phyloP scores from a whole-genome alignment of 768 basidiomycete genomes.

The Obba rivulosa region DNA sequence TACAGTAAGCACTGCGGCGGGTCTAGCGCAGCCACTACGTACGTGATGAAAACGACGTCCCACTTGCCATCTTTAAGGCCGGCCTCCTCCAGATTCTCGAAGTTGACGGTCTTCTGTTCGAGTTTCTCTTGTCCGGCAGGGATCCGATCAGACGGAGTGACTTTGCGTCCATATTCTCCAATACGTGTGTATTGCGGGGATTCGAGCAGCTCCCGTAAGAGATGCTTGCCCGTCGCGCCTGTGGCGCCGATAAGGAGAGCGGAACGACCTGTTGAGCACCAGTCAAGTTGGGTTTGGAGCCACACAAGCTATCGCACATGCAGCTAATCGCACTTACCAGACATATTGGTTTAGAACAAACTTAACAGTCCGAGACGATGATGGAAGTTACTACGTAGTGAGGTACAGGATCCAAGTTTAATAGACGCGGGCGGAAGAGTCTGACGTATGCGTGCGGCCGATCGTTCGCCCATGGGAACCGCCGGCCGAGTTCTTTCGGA shows the following conservation, averaged over 20 bases:
- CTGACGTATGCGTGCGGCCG: no score
- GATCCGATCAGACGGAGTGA: constrained; percentile 41
- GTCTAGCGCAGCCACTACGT: constrained; percentile 16
- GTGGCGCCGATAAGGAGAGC: constrained; percentile 77
- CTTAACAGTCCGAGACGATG: no score
- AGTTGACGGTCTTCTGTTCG: constrained; percentile 62
- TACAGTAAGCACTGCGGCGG: neutral
- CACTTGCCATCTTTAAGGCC: constrained; percentile 52
- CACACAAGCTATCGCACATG: neutral
- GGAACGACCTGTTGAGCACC: constrained; percentile 19
- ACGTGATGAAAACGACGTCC: constrained; percentile 76
- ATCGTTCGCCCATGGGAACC: no score
- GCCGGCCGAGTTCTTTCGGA: no score
- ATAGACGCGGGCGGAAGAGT: no score
- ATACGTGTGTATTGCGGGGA: constrained; percentile 52
- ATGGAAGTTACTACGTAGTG: no score
- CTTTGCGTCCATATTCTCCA: constrained; percentile 64
- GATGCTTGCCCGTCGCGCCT: constrained; percentile 57
- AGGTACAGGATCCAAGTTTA: no score
- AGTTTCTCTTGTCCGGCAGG: constrained; percentile 49
- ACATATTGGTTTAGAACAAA: no score
- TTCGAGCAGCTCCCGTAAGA: constrained; percentile 58
- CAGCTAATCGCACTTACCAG: neutral
- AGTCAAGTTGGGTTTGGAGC: no score
- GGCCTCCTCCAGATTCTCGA: constrained; percentile 54